phyloP scores from a whole-genome alignment of 495 filamentous ascomycete genomes.

The Penicillium crystallinum region DNA sequence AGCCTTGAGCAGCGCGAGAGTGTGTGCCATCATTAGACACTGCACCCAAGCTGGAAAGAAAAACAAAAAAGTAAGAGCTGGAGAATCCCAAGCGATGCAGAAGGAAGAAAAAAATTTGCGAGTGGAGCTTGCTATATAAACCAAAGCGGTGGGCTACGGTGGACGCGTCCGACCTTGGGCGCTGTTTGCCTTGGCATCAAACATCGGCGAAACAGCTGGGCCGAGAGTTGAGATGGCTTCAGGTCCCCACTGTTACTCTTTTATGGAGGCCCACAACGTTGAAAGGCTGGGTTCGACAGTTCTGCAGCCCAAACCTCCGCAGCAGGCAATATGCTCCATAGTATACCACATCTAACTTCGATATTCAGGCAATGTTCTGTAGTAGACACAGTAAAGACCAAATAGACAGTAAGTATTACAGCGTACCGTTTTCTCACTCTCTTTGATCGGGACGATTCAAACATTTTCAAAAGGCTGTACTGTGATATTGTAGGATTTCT shows the following conservation, averaged over 20 bases:
- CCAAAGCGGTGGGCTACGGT: constrained; percentile 9
- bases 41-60: constrained; percentile 5
- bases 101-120: constrained; percentile 38
- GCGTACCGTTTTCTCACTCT: no score
- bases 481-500: no score
- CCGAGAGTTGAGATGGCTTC: neutral
- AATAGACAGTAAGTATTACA: no score
- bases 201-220: constrained; percentile 1
- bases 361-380: no score
- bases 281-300: neutral
- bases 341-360: no score
- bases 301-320: no score
- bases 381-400: no score
- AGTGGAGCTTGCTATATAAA: constrained; percentile 28
- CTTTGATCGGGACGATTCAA: no score
- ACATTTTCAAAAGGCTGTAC: no score
- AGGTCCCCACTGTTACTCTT: neutral
- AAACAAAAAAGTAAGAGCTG: constrained; percentile 11
- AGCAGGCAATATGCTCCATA: no score
- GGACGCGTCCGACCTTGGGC: neutral
- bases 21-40: constrained; percentile 11
- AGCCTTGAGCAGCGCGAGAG: neutral
- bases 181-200: constrained; percentile 13
- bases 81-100: constrained; percentile 19
- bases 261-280: neutral